Evolutionary conservation across 208 protist genomes (phyloP), one percentile per base, ranked within the genome.

Genomic region (Kentomonas sorsogonicus): DNA sequence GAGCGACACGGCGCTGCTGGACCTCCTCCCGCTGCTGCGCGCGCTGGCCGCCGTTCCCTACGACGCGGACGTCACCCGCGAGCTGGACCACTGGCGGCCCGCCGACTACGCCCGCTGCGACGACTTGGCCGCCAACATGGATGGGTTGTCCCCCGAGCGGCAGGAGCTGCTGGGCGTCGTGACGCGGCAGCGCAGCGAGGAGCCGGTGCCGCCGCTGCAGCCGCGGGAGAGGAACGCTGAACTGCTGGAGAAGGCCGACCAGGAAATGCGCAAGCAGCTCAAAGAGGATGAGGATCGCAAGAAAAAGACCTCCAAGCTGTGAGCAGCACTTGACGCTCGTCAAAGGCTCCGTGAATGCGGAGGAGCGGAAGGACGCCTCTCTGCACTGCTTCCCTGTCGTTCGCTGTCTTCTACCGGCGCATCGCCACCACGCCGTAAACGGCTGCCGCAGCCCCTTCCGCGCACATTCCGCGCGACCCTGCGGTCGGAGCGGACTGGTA

Each of bases 51-150:
- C 51, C 13, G 72, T 72, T 16, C 72, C 78, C 20, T 10, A 40
- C 16, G 52, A 55, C 50, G 45, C 72, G 22, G 66, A 86, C 70
- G 53, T 90, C 30, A 81, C 70, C 23, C 60, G 59, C 9, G 83
- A 89, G 68, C 64, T 94, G 22, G 83, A 94, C 55, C 71, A 94
- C 68, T 94, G 87, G 84, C 71, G 87, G 10, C 59, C 63, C 25
- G 50, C 68, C 26, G 77, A 91, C 34, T 94, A 94, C 66, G 58
- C 78, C 25, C 45, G 59, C 27, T 91, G 83, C 66, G 87, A 94
- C 60, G 60, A 89, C 66, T 91, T 94, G 58, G 59, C 51, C 30
- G 79, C 88, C 27, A 91, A 73, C 26, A 52, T 52, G 46, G 46
- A n/a, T 25, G 30, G 5, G 26, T 54, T 4, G 29, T 40, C 33